Conservation (phyloP, 148 eudicot genomes). For the Dysphania ambrosioides region DNA sequence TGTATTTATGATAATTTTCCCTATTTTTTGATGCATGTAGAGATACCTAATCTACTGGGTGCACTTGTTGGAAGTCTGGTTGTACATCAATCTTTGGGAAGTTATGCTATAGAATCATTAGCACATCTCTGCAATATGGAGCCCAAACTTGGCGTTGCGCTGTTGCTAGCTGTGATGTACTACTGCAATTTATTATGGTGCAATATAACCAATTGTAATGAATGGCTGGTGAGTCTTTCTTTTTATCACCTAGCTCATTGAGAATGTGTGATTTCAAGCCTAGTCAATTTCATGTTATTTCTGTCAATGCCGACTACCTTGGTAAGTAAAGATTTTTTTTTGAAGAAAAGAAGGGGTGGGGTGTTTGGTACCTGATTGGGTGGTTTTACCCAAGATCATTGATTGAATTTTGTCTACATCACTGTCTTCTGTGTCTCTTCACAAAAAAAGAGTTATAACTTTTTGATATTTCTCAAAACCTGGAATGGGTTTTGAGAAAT, state of each 20-base stretch:
- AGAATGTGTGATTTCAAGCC: neutral
- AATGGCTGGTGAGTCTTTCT: slow-evolving; percentile 52
- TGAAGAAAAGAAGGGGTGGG: no score
- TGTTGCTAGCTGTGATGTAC: slow-evolving; percentile 62
- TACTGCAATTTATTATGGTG: slow-evolving; percentile 50
- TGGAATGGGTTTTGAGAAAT: neutral
- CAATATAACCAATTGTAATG: slow-evolving; percentile 32
- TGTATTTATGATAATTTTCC: neutral
- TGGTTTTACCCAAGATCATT: neutral
- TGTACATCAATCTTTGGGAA: slow-evolving; percentile 47
- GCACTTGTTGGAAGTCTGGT: slow-evolving; percentile 58
- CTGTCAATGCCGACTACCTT: neutral
- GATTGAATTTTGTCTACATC: neutral
- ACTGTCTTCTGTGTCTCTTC: neutral
- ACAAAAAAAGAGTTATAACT: no score
- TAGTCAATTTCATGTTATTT: no score
- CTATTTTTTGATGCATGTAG: slow-evolving; percentile 40
- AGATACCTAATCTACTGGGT: slow-evolving; percentile 63
- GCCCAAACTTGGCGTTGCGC: slow-evolving; percentile 68
- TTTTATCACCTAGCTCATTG: neutral
- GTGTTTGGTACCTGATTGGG: no score
- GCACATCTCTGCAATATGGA: slow-evolving; percentile 57
- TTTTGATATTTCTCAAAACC: neutral
- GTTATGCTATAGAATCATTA: slow-evolving; percentile 57
- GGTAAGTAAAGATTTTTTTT: neutral